A percentile compares a stretch with the other conserved stretches of the same genome.
Conservation (phyloP, 768 basidiomycete genomes). For the Tulasnella sp. region DNA sequence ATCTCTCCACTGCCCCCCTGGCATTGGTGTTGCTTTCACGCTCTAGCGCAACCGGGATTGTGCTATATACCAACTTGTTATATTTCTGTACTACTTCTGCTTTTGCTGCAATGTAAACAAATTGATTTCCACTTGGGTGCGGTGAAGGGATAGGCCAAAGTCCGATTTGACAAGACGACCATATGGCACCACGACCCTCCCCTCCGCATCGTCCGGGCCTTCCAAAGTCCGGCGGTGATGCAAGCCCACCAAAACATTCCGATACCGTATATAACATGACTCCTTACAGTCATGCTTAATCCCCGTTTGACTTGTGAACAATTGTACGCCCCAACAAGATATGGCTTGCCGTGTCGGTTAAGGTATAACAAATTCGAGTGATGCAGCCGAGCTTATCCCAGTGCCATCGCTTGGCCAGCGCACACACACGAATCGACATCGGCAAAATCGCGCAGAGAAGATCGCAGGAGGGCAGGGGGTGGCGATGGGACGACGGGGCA, state of each 20-base stretch:
- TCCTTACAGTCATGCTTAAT: neutral
- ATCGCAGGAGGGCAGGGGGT: neutral
- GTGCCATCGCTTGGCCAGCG: neutral
- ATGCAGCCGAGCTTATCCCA: conserved; percentile 1
- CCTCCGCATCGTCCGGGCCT: neutral
- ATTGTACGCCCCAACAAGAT: neutral
- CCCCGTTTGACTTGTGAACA: neutral
- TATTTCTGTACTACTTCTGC: conserved; percentile 1
- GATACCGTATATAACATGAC: neutral
- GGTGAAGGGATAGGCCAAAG: neutral
- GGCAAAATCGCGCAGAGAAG: neutral
- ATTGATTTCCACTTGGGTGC: neutral
- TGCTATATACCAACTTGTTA: neutral
- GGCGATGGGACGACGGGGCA: neutral
- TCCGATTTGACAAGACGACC: conserved; percentile 11
- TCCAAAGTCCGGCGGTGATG: neutral
- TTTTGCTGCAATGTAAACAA: neutral
- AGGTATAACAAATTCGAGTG: neutral
- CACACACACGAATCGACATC: neutral
- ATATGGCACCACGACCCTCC: conserved; percentile 15
- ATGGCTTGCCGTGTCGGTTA: neutral
- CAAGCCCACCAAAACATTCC: neutral
- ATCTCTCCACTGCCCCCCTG: neutral
- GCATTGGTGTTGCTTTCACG: conserved; percentile 11
- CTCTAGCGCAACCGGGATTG: conserved; percentile 3